These are phyloP conservation scores for Pholiota adiposa DNA, from an alignment of 1,284 basidiomycete species.

Conservation along the genomic window DNA sequence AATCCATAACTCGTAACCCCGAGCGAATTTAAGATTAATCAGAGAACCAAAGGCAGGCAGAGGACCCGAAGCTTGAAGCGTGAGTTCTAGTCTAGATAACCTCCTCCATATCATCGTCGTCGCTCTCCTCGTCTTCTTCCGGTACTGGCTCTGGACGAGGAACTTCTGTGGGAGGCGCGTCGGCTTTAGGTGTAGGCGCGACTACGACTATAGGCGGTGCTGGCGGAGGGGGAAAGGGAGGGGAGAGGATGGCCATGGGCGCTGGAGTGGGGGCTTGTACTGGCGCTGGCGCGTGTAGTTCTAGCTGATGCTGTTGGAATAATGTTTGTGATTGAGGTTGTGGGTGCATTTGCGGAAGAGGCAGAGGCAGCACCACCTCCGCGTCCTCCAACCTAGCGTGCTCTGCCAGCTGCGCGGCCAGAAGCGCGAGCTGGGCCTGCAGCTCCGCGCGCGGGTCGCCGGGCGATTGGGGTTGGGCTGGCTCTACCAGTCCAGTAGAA, in stretches of 20 bases:
- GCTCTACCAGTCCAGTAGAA: not conserved
- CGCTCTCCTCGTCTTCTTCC: conserved; percentile 22
- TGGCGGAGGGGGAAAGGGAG: conserved; percentile 5
- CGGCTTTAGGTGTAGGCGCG: conserved; percentile 8
- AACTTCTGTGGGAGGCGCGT: conserved; percentile 4
- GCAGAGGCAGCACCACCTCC: not conserved
- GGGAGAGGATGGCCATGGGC: not conserved
- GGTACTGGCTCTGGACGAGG: conserved; percentile 13
- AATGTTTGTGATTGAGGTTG: conserved; percentile 10
- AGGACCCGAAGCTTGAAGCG: too few species aligned
- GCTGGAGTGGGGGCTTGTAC: too few species aligned
- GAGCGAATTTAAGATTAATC: too few species aligned
- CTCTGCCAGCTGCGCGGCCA: conserved; percentile 67
- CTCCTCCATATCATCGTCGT: conserved; percentile 45
- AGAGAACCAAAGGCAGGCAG: too few species aligned
- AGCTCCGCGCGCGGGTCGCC: conserved; percentile 55
- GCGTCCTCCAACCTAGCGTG: conserved; percentile 37
- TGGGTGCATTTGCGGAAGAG: conserved; percentile 9
- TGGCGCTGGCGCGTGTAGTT: conserved; percentile 12
- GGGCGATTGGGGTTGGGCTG: conserved; percentile 2
- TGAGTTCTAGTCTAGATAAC: conserved; percentile 35
- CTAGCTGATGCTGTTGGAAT: conserved; percentile 17
- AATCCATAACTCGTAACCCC: too few species aligned
- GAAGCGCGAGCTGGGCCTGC: conserved; percentile 63
- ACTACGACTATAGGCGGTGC: not conserved